Evolutionary conservation across 129 eudicot genomes (phyloP).

Genomic region (Arctium lappa): DNA sequence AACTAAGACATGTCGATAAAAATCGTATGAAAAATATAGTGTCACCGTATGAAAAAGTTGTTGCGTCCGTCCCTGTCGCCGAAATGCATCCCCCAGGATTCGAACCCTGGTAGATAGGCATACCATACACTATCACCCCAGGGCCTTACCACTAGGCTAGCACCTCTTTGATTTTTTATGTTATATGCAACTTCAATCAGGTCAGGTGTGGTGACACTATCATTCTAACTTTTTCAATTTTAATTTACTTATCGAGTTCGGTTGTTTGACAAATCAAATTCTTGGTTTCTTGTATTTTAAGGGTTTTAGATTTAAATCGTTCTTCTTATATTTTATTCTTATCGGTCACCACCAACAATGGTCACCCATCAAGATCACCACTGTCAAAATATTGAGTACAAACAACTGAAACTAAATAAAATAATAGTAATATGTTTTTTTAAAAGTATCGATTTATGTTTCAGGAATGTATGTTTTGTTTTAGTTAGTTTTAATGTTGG

Average conservation of each 20-base stretch:
- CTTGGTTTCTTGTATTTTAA: background rate
- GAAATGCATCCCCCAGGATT: no score
- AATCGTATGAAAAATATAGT: no score
- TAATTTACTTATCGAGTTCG: background rate
- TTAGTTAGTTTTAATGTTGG: background rate
- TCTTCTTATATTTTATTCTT: no score
- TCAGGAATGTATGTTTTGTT: background rate
- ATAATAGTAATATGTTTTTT: background rate
- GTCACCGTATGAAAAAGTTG: no score
- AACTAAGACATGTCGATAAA: no score
- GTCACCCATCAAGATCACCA: background rate
- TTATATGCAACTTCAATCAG: no score
- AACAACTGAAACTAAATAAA: background rate
- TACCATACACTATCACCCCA: no score
- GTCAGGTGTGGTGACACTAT: background rate
- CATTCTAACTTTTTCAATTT: background rate
- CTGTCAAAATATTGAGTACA: background rate
- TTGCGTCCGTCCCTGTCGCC: no score
- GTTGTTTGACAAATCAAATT: background rate
- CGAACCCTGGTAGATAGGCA: no score
- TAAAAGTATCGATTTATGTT: background rate
- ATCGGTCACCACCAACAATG: background rate
- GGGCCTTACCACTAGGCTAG: no score
- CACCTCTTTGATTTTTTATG: background rate
- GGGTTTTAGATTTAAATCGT: background rate